Evolutionary conservation across 2,329 filamentous ascomycete species (phyloP).

Genomic region (Botrytis sinoallii): DNA sequence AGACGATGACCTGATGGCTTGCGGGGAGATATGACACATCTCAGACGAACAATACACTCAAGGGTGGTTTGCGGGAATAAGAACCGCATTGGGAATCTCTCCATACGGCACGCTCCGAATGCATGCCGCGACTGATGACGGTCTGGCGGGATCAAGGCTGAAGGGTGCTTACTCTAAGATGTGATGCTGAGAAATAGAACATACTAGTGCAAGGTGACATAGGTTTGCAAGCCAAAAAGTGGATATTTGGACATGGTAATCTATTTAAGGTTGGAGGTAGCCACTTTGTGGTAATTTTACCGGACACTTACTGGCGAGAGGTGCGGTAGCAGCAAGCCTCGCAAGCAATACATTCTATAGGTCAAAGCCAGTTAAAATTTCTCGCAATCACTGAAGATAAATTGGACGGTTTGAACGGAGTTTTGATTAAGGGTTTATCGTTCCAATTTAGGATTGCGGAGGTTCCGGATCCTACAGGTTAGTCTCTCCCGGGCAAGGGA

Average conservation of each 20-base stretch:
- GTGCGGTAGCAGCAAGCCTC: not conserved
- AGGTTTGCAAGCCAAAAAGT: constrained; percentile 1
- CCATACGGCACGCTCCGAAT: not conserved
- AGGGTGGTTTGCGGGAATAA: not conserved
- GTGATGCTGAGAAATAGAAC: not conserved
- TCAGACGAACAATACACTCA: not conserved
- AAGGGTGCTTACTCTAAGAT: not conserved
- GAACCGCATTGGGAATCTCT: not conserved
- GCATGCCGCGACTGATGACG: not conserved
- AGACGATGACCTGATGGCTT: not conserved
- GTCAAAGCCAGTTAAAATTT: not conserved
- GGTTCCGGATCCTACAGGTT: not conserved
- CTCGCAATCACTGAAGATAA: not conserved
- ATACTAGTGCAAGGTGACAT: not conserved
- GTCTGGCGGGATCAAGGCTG: not conserved
- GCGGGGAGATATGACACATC: not conserved
- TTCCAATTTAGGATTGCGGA: not conserved
- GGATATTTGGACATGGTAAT: not conserved
- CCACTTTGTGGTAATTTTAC: not conserved
- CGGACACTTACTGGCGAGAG: not conserved
- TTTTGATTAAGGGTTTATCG: not conserved
- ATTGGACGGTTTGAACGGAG: not conserved
- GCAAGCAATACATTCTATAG: not conserved
- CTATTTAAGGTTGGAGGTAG: constrained; percentile 7
- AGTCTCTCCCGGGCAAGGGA: not conserved